Percentiles rank a stretch among this genome's conserved stretches.
Conservation (phyloP, 306 rosid genomes). For the Dryas octopetala region DNA sequence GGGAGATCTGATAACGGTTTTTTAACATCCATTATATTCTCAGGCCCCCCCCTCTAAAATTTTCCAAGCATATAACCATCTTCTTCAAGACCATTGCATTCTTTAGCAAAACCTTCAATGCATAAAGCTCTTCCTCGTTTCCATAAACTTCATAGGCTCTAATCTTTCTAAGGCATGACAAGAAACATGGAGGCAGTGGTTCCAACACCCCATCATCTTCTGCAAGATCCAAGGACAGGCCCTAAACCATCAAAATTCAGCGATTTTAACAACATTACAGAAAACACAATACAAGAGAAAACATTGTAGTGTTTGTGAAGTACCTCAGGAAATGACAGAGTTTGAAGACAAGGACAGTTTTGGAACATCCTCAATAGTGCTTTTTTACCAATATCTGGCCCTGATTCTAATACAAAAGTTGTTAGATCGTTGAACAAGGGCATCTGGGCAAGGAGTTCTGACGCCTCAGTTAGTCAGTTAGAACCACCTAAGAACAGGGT, state of each 20-base stretch:
- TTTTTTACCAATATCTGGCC: neutral
- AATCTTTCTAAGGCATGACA: neutral
- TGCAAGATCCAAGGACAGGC: neutral
- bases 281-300: neutral
- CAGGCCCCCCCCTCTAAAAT: neutral
- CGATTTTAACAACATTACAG: neutral
- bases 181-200: slow-evolving; percentile 11
- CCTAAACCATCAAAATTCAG: neutral
- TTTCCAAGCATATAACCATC: neutral
- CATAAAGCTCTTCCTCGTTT: neutral
- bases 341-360: neutral
- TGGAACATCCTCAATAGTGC: neutral
- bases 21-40: neutral
- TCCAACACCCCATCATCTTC: neutral
- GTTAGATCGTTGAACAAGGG: slow-evolving; percentile 1
- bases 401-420: neutral
- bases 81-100: slow-evolving; percentile 2
- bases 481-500: neutral
- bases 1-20: neutral
- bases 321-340: neutral
- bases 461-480: neutral
- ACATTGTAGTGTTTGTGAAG: neutral
- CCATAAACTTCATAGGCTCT: neutral
- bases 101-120: neutral
- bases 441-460: neutral